phyloP scores from a whole-genome alignment of 129 eudicot genomes.

The Ambrosia trifida region DNA sequence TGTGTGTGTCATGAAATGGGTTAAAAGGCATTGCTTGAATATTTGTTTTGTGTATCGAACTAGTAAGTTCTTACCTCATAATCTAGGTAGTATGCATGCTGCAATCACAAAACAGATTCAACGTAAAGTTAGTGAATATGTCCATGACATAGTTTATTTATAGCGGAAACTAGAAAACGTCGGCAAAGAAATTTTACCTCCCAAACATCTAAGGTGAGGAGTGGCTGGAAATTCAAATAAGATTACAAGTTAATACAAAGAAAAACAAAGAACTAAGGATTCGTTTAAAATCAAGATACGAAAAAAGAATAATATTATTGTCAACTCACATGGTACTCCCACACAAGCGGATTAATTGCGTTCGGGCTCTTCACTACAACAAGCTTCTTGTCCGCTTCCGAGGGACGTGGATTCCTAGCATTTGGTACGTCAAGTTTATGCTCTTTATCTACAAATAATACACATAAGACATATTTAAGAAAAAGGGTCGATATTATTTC shows the following conservation, averaged over 20 bases:
- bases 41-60: not conserved
- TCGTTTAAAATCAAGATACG: not conserved
- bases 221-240: slow-evolving; percentile 64
- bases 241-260: not conserved
- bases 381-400: slow-evolving; percentile 90
- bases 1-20: not conserved
- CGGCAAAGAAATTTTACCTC: slow-evolving; percentile 56
- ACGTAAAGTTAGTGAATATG: slow-evolving; percentile 21
- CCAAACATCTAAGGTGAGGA: slow-evolving; percentile 95
- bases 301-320: not conserved
- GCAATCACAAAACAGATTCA: slow-evolving; percentile 29
- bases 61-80: slow-evolving; percentile 44
- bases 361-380: slow-evolving; percentile 93
- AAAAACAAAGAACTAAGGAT: not conserved
- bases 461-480: slow-evolving; percentile 8
- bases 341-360: slow-evolving; percentile 93
- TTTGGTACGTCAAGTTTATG: slow-evolving; percentile 80
- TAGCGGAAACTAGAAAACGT: not conserved
- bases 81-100: slow-evolving; percentile 97
- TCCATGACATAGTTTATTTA: not conserved
- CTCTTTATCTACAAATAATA: slow-evolving; percentile 64
- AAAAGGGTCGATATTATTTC: not conserved
- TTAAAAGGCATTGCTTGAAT: slow-evolving; percentile 2
- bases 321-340: slow-evolving; percentile 85
- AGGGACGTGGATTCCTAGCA: slow-evolving; percentile 81